These are phyloP conservation scores for Entrophospora sp. DNA, from an alignment of 192 early-diverging fungal genomes.

Conservation along the genomic window DNA sequence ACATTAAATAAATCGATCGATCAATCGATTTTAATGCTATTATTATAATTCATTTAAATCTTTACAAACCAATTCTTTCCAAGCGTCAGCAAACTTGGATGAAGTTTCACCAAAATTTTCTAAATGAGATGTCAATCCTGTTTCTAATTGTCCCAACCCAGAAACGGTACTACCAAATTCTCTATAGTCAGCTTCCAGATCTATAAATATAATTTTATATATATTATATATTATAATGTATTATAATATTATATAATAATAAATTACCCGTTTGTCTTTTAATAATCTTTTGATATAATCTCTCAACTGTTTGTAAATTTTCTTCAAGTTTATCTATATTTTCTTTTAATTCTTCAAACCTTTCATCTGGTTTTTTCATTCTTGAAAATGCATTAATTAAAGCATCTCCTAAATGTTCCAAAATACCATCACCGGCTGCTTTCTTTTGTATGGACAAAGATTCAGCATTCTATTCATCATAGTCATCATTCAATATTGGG, in stretches of 20 bases:
- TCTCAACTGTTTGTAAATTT: conserved; percentile 79
- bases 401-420: conserved; percentile 79
- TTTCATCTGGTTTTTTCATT: conserved; percentile 80
- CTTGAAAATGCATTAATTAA: conserved; percentile 85
- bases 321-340: conserved; percentile 76
- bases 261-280: conserved; percentile 62
- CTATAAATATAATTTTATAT: conserved; percentile 31
- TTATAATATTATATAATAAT: too few relatives aligned
- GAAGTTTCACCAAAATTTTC: conserved; percentile 67
- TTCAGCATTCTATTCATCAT: conserved; percentile 29
- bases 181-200: conserved; percentile 68
- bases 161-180: conserved; percentile 71
- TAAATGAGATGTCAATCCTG: conserved; percentile 69
- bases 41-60: too few relatives aligned
- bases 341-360: conserved; percentile 77
- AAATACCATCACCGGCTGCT: conserved; percentile 44
- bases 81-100: conserved; percentile 53
- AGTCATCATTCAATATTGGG: too few relatives aligned
- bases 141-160: conserved; percentile 76
- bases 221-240: too few relatives aligned
- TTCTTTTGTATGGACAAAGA: conserved; percentile 35
- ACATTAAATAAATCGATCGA: too few relatives aligned
- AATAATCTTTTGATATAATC: conserved; percentile 63
- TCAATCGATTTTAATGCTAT: too few relatives aligned
- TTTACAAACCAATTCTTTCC: conserved; percentile 63